Percentiles rank a stretch among this genome's conserved stretches.
phyloP scores from a whole-genome alignment of 73 alveolate species.

The Durusdinium trenchii region DNA sequence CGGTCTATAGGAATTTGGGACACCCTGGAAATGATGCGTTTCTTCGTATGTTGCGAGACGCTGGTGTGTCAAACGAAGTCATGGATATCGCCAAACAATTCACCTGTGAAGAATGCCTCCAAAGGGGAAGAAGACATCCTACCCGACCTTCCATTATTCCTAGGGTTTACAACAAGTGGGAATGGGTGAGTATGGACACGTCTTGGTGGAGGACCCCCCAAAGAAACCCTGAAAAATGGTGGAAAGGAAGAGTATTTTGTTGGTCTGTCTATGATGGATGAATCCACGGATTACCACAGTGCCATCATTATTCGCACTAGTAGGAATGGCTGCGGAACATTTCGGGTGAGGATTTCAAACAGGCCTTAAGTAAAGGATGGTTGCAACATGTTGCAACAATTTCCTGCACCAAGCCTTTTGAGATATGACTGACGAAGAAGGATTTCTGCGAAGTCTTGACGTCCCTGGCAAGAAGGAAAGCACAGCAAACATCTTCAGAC shows the following conservation, averaged over 20 bases:
- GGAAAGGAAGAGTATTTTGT: not conserved
- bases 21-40: not conserved
- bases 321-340: not conserved
- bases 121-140: not conserved
- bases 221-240: not conserved
- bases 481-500: not conserved
- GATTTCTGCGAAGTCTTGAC: not conserved
- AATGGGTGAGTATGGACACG: slow-evolving; percentile 23
- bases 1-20: not conserved
- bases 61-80: not conserved
- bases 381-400: not conserved
- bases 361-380: slow-evolving; percentile 5
- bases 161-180: not conserved
- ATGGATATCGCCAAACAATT: not conserved
- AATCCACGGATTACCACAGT: not conserved
- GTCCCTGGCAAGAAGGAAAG: slow-evolving; percentile 28
- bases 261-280: slow-evolving; percentile 30
- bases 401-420: not conserved
- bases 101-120: not conserved
- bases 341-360: not conserved
- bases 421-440: slow-evolving; percentile 47
- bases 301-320: not conserved
- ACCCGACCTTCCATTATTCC: not conserved
- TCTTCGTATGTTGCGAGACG: not conserved
- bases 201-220: slow-evolving; percentile 23